Evolutionary conservation across 108 stramenopile genomes (phyloP).

Genomic region (Cyclotella sp.): DNA sequence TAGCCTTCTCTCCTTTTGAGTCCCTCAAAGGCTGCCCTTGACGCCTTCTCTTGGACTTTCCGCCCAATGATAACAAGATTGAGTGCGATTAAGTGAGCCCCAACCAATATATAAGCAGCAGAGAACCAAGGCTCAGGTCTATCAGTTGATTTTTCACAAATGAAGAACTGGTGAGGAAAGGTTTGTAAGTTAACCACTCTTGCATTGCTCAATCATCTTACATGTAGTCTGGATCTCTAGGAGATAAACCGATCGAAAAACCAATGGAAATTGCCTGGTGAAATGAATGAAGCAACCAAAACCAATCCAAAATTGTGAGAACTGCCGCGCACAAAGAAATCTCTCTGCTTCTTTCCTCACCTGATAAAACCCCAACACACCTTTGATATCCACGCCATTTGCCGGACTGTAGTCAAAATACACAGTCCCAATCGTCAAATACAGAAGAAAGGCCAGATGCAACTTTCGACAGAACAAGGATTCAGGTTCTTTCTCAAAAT

Average conservation of each 20-base stretch:
- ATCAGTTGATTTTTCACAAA: too few species aligned
- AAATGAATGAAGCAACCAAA: too few species aligned
- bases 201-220: not conserved
- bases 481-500: not conserved
- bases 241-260: conserved; percentile 27
- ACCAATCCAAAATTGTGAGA: not conserved
- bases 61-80: conserved; percentile 31
- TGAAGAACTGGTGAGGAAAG: not conserved
- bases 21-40: conserved; percentile 36
- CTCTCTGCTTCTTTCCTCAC: not conserved
- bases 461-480: not conserved
- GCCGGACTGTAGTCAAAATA: not conserved
- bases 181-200: not conserved
- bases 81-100: conserved; percentile 38
- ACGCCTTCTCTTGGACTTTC: conserved; percentile 38
- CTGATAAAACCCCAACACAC: conserved; percentile 15
- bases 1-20: conserved; percentile 43
- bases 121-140: conserved; percentile 50
- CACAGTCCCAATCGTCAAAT: conserved; percentile 22
- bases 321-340: not conserved
- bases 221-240: conserved; percentile 27
- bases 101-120: conserved; percentile 30
- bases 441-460: conserved; percentile 12
- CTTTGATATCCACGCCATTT: not conserved
- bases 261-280: conserved; percentile 39